Evolutionary conservation across 2,329 filamentous ascomycete species (phyloP).

Genomic region (Chrysoporthe deuterocubensis): DNA sequence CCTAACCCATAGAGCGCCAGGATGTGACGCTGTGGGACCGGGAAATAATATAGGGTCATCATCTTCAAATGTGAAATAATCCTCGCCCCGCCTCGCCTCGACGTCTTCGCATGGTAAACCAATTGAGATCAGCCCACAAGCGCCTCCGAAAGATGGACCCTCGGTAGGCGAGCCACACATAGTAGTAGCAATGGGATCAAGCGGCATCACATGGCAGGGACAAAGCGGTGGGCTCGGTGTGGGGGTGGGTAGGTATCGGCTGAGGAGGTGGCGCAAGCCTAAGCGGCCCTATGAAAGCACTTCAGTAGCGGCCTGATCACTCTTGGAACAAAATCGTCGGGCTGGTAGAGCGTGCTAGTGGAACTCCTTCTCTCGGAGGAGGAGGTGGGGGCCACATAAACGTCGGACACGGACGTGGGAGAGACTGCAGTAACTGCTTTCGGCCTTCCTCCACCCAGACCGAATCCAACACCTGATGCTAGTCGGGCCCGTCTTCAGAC

Average conservation of each 20-base stretch:
- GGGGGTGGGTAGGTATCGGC: constrained; percentile 21
- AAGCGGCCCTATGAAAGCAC: constrained; percentile 19
- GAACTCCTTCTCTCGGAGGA: constrained; percentile 4
- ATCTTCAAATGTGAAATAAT: too few relatives aligned
- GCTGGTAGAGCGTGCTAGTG: neutral
- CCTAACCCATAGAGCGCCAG: neutral
- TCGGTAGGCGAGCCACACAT: too few relatives aligned
- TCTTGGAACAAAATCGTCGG: neutral
- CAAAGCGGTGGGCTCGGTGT: constrained; percentile 10
- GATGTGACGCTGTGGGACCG: constrained; percentile 9
- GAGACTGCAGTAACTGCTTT: neutral
- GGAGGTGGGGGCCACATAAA: constrained; percentile 17
- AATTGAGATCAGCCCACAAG: constrained; percentile 7
- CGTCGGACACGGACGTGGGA: constrained; percentile 11
- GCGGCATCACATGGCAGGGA: constrained; percentile 3
- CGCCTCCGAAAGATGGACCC: neutral
- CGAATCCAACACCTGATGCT: too few relatives aligned
- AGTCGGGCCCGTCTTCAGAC: too few relatives aligned
- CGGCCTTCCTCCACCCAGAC: too few relatives aligned
- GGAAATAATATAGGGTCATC: neutral
- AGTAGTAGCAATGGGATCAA: neutral
- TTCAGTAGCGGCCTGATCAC: too few relatives aligned
- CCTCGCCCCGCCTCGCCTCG: too few relatives aligned
- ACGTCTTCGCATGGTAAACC: neutral
- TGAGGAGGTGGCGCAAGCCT: constrained; percentile 20